Evolutionary conservation across 2,329 filamentous ascomycete species (phyloP).

Genomic region (Diaporthe sp.): DNA sequence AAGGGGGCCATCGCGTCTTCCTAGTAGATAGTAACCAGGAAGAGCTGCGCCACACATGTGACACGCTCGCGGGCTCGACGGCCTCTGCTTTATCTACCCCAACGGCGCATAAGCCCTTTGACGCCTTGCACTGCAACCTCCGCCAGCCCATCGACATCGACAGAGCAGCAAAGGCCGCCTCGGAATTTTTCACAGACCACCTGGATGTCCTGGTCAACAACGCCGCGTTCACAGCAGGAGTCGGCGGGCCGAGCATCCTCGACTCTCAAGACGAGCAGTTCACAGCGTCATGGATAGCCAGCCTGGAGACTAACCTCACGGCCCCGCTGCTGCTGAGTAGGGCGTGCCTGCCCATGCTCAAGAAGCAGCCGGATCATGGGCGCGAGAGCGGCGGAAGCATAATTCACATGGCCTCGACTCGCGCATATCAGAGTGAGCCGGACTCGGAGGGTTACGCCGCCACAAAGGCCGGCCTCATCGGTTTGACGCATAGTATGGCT

Average conservation of each 20-base stretch:
- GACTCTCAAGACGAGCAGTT: slow-evolving; percentile 40
- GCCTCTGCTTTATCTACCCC: background rate
- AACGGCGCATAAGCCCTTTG: slow-evolving; percentile 35
- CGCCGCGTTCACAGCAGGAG: slow-evolving; percentile 50
- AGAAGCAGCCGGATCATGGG: background rate
- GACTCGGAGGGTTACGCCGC: slow-evolving; percentile 61
- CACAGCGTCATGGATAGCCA: slow-evolving; percentile 44
- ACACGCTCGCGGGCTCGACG: slow-evolving; percentile 36
- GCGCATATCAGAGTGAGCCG: slow-evolving; percentile 58
- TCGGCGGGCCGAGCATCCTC: slow-evolving; percentile 43
- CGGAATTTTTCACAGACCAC: slow-evolving; percentile 46
- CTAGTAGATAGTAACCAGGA: slow-evolving; percentile 49
- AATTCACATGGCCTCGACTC: slow-evolving; percentile 61
- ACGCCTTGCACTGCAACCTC: slow-evolving; percentile 44
- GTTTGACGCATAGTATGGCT: slow-evolving; percentile 59
- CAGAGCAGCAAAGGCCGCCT: slow-evolving; percentile 42
- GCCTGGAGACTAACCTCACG: slow-evolving; percentile 51
- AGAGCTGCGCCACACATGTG: slow-evolving; percentile 50
- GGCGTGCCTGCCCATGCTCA: slow-evolving; percentile 42
- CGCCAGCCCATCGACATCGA: slow-evolving; percentile 45
- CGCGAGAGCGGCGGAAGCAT: slow-evolving; percentile 42
- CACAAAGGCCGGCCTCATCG: slow-evolving; percentile 61
- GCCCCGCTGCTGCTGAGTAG: slow-evolving; percentile 46
- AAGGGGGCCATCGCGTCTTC: slow-evolving; percentile 51
- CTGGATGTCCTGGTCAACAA: slow-evolving; percentile 55